Conservation (phyloP, 257 asterid genomes). For the Solanum chilense region DNA sequence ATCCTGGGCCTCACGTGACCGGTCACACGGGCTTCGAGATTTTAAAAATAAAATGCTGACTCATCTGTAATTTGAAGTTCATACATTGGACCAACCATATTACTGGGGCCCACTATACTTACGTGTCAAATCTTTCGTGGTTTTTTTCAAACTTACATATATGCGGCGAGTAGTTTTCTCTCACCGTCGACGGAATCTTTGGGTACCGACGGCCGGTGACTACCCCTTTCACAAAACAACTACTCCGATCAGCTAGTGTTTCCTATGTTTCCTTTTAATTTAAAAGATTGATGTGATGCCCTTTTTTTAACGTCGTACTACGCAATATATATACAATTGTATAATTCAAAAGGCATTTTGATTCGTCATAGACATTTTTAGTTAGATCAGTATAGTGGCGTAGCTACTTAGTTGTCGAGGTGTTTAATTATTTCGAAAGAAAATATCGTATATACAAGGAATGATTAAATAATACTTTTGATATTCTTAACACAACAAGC, state of each 20-base stretch:
- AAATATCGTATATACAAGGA: no score
- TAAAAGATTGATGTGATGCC: not conserved
- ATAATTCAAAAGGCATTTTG: not conserved
- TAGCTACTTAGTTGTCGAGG: not conserved
- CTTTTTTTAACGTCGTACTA: not conserved
- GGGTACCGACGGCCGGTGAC: slow-evolving; percentile 9
- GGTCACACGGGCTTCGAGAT: slow-evolving; percentile 57
- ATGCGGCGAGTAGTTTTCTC: slow-evolving; percentile 30
- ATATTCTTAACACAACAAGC: no score
- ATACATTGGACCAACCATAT: slow-evolving; percentile 51
- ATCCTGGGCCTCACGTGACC: slow-evolving; percentile 84
- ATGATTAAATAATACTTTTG: not conserved
- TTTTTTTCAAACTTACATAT: not conserved
- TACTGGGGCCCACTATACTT: slow-evolving; percentile 7
- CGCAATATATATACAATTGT: not conserved
- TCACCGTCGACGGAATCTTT: slow-evolving; percentile 26
- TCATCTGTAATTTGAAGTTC: slow-evolving; percentile 30
- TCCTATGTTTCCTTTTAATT: not conserved
- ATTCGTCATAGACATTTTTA: not conserved
- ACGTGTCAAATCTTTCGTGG: slow-evolving; percentile 21
- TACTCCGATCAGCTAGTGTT: not conserved
- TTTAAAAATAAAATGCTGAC: slow-evolving; percentile 14
- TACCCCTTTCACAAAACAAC: not conserved
- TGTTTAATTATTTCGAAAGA: not conserved
- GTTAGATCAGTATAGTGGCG: not conserved